These are phyloP conservation scores for Rhizopus arrhizus DNA, from an alignment of 371 early-diverging fungal species.

Conservation along the genomic window DNA sequence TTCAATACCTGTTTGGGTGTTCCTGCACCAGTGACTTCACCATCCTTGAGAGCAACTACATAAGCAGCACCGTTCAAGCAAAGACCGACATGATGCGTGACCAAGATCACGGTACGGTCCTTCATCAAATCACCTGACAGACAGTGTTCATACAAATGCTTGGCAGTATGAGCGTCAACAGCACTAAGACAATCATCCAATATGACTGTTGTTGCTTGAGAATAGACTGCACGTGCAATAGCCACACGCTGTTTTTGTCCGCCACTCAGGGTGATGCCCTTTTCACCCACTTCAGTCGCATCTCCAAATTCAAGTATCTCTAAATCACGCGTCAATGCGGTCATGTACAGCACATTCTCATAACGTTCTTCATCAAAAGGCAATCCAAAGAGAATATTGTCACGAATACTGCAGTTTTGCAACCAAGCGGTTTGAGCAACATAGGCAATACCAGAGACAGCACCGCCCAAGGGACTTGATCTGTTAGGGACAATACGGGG, in stretches of 20 bases:
- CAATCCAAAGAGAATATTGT: conserved; percentile 83
- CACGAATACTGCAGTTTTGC: conserved; percentile 76
- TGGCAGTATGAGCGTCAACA: conserved; percentile 86
- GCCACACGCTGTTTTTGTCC: conserved; percentile 82
- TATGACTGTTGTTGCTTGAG: conserved; percentile 68
- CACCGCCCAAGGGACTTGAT: conserved; percentile 30
- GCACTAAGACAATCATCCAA: conserved; percentile 86
- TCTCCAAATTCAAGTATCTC: conserved; percentile 85
- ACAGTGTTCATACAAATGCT: conserved; percentile 73
- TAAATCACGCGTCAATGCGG: conserved; percentile 80
- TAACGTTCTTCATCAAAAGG: conserved; percentile 69
- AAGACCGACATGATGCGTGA: conserved; percentile 82
- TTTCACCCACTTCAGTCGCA: conserved; percentile 88
- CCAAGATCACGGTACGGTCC: conserved; percentile 82
- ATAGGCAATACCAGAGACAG: conserved; percentile 68
- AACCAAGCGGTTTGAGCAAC: conserved; percentile 88
- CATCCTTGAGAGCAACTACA: conserved; percentile 72
- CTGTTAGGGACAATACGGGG: conserved; percentile 38
- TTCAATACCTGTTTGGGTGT: conserved; percentile 45
- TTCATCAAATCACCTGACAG: conserved; percentile 68
- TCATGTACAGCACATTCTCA: conserved; percentile 61
- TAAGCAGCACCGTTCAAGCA: conserved; percentile 71
- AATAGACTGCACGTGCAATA: conserved; percentile 81
- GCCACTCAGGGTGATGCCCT: conserved; percentile 86
- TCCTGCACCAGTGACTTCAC: conserved; percentile 65